Evolutionary conservation across 1,284 basidiomycete genomes (phyloP).

Genomic region (Trametes hirsuta): DNA sequence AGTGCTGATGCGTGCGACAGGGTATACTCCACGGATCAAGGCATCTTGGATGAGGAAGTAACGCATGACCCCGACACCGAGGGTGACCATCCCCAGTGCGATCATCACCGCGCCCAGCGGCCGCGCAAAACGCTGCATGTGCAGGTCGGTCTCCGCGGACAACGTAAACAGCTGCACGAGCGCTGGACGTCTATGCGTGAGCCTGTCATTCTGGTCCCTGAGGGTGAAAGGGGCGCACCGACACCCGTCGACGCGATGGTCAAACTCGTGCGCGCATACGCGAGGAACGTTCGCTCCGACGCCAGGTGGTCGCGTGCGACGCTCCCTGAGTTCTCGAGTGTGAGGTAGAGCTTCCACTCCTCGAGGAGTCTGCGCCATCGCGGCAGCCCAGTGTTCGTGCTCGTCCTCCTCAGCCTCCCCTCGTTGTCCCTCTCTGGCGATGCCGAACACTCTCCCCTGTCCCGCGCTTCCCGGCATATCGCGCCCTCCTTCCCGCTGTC

Average conservation of each 20-base stretch:
- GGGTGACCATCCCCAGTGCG: conserved; percentile 51
- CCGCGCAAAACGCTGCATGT: conserved; percentile 47
- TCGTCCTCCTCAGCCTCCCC: background rate
- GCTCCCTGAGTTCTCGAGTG: conserved; percentile 58
- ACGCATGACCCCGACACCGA: conserved; percentile 52
- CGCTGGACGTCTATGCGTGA: conserved; percentile 35
- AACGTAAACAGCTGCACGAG: conserved; percentile 62
- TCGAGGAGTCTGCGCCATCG: conserved; percentile 15
- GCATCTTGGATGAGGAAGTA: conserved; percentile 61
- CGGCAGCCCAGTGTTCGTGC: background rate
- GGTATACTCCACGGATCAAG: conserved; percentile 57
- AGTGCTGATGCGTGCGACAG: conserved; percentile 52
- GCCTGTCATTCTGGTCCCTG: background rate
- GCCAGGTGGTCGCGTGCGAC: conserved; percentile 66
- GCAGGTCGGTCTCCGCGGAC: conserved; percentile 33
- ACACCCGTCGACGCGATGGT: conserved; percentile 58
- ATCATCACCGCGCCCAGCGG: conserved; percentile 59
- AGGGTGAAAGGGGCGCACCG: conserved; percentile 26
- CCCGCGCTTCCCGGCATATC: background rate
- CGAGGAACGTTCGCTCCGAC: conserved; percentile 58
- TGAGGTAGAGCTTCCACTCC: conserved; percentile 38
- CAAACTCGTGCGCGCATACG: conserved; percentile 60
- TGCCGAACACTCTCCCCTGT: background rate
- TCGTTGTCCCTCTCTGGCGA: conserved; percentile 8
- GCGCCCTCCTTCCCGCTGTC: background rate